Evolutionary conservation across 73 alveolate species (phyloP).

Genomic region (Tetrahymena borealis): DNA sequence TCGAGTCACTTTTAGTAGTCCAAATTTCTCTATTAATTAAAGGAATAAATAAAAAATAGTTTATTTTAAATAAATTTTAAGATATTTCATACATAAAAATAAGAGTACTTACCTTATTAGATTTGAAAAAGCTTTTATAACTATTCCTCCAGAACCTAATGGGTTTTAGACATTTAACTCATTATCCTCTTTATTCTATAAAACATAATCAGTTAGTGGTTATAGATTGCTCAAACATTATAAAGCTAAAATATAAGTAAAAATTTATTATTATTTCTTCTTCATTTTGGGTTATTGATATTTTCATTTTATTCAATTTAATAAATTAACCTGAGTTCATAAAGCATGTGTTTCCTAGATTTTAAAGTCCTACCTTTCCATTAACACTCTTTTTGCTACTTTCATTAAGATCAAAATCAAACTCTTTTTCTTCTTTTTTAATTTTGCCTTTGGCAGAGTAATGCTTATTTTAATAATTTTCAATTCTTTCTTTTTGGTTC

Average conservation of each 20-base stretch:
- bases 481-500: background rate
- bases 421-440: background rate
- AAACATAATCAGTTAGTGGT: background rate
- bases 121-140: background rate
- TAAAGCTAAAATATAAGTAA: background rate
- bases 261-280: background rate
- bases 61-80: too few relatives aligned
- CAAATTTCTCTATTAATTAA: background rate
- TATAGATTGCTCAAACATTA: background rate
- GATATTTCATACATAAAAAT: background rate
- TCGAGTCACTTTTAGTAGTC: background rate
- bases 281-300: background rate
- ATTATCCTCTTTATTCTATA: background rate
- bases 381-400: too few relatives aligned
- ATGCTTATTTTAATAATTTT: background rate
- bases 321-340: background rate
- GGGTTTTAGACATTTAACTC: background rate
- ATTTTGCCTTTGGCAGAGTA: background rate
- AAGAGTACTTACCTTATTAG: background rate
- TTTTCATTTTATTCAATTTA: too few relatives aligned
- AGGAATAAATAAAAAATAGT: background rate
- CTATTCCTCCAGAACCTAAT: background rate
- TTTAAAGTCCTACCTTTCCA: background rate
- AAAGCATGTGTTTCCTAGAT: background rate
- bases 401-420: background rate